These are phyloP conservation scores for Tetracentron sinense DNA, from an alignment of 164 flowering plant genomes.

Conservation along the genomic window DNA sequence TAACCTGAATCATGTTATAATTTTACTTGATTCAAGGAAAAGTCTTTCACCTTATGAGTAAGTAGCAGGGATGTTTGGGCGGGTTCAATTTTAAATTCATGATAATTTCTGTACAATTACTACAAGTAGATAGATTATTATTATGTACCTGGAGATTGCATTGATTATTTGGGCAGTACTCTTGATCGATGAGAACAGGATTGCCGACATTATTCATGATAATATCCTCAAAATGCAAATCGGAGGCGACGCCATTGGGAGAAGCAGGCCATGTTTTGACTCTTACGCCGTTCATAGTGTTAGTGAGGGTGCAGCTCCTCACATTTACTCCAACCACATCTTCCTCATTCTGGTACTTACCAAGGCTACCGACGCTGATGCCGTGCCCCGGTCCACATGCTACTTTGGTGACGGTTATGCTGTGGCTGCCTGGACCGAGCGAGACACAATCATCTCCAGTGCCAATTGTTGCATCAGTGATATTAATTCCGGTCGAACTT, in stretches of 20 bases:
- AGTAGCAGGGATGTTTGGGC: no score
- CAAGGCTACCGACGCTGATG: constrained; percentile 38
- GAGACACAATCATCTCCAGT: constrained; percentile 52
- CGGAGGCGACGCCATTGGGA: background rate
- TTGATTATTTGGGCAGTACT: constrained; percentile 2
- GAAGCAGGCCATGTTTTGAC: constrained; percentile 33
- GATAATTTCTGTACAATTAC: no score
- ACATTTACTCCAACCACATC: constrained; percentile 18
- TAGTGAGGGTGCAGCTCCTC: constrained; percentile 15
- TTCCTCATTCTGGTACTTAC: constrained; percentile 10
- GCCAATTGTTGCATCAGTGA: constrained; percentile 19
- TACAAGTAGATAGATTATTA: no score
- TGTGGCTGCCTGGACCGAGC: constrained; percentile 30
- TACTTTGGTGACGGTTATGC: constrained; percentile 20
- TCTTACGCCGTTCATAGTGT: constrained; percentile 29
- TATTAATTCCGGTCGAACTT: constrained; percentile 18
- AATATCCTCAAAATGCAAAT: constrained; percentile 16
- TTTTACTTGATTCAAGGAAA: no score
- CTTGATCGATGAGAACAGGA: constrained; percentile 40
- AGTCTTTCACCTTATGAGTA: no score
- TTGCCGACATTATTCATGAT: constrained; percentile 25
- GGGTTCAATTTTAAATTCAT: no score
- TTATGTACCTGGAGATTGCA: background rate
- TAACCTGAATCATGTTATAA: no score
- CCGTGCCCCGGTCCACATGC: constrained; percentile 57